These are phyloP conservation scores for Bertia moriformis DNA, from an alignment of 2,329 filamentous ascomycete genomes.

Conservation along the genomic window DNA sequence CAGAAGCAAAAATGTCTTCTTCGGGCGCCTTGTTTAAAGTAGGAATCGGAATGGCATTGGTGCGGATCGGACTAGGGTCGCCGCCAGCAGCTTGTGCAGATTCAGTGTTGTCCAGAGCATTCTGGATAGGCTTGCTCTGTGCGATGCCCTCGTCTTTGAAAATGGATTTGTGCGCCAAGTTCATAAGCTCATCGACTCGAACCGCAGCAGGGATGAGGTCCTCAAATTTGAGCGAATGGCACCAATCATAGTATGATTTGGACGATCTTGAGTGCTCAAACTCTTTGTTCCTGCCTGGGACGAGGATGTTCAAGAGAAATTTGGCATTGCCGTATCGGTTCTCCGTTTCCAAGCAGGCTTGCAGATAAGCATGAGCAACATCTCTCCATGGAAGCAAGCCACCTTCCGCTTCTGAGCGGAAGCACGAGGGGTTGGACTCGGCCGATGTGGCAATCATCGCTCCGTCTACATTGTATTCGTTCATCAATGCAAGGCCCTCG, in stretches of 20 bases:
- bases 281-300: conserved; percentile 69
- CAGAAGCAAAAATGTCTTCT: no score
- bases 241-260: conserved; percentile 59
- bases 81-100: background rate
- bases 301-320: conserved; percentile 70
- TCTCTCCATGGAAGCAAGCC: conserved; percentile 63
- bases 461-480: conserved; percentile 75
- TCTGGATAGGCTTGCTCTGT: background rate
- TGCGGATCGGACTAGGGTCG: background rate
- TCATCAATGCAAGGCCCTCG: conserved; percentile 55
- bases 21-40: no score
- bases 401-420: conserved; percentile 61
- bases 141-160: background rate
- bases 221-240: conserved; percentile 49
- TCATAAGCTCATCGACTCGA: background rate
- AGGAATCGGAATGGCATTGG: background rate
- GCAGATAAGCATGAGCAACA: conserved; percentile 63
- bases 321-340: conserved; percentile 91
- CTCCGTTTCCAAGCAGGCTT: conserved; percentile 58
- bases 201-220: conserved; percentile 24
- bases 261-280: conserved; percentile 44
- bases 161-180: background rate
- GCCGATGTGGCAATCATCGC: conserved; percentile 95
- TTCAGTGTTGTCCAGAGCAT: background rate
- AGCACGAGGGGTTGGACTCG: conserved; percentile 82